A percentile compares a stretch with the other conserved stretches of the same genome.
Evolutionary conservation across 208 protist genomes (phyloP).

Genomic region (Trypanosoma rangeli): DNA sequence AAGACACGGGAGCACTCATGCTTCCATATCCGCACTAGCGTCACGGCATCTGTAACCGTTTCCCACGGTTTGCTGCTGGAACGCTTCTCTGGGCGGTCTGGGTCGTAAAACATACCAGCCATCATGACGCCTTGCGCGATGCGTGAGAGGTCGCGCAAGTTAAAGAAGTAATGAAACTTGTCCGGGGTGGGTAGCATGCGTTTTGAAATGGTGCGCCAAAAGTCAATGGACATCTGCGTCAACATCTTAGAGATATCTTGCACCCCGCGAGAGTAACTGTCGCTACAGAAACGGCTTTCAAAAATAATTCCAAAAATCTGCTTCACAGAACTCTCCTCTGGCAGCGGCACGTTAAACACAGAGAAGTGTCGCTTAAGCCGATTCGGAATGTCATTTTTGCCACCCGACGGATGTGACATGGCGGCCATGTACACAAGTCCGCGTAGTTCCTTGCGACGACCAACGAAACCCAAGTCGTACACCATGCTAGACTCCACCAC

Average conservation of each 20-base stretch:
- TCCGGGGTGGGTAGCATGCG: constrained; percentile 97
- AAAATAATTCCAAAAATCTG: constrained; percentile 93
- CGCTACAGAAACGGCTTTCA: constrained; percentile 90
- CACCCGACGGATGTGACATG: constrained; percentile 97
- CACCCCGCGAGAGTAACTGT: constrained; percentile 81
- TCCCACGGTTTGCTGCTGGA: constrained; percentile 83
- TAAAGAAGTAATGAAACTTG: constrained; percentile 99
- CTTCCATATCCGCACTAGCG: constrained; percentile 94
- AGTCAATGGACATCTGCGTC: constrained; percentile 92
- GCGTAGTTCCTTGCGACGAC: constrained; percentile 93
- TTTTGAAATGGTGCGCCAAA: constrained; percentile 88
- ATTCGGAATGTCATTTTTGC: constrained; percentile 98
- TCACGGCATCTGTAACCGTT: constrained; percentile 66
- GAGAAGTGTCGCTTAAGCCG: constrained; percentile 97
- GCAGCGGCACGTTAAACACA: constrained; percentile 97
- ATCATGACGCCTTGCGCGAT: constrained; percentile 96
- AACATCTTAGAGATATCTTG: constrained; percentile 89
- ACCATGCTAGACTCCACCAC: constrained; percentile 88
- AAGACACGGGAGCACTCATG: constrained; percentile 98
- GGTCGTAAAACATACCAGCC: constrained; percentile 81
- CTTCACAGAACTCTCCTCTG: constrained; percentile 93
- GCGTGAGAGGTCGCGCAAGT: constrained; percentile 96
- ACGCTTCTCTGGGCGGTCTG: constrained; percentile 88
- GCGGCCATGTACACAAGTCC: constrained; percentile 96
- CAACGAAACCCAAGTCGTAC: constrained; percentile 88